Evolutionary conservation across 2,329 filamentous ascomycete genomes (phyloP).

Genomic region (Trichoderma sp.): DNA sequence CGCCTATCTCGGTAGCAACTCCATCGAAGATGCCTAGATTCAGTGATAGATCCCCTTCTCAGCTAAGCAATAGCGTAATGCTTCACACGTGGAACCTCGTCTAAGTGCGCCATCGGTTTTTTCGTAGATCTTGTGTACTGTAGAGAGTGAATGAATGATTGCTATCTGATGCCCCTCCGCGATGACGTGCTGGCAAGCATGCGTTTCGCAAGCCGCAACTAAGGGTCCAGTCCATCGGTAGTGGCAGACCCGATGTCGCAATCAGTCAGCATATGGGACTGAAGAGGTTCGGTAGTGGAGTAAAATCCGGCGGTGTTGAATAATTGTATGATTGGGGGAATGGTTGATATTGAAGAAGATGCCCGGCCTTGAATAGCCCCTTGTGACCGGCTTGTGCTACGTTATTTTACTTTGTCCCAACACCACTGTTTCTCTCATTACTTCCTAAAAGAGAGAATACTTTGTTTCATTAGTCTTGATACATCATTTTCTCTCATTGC

Average conservation of each 20-base stretch:
- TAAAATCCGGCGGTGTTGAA: not conserved
- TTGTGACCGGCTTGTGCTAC: not conserved
- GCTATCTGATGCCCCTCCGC: not conserved
- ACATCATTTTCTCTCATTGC: not conserved
- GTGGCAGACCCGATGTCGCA: conserved; percentile 18
- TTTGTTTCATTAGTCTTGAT: not conserved
- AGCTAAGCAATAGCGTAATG: not conserved
- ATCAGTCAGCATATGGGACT: not conserved
- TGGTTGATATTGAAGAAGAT: conserved; percentile 16
- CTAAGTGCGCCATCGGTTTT: not conserved
- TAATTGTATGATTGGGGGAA: not conserved
- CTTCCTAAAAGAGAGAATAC: not conserved
- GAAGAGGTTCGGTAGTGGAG: not conserved
- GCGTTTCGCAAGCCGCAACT: conserved; percentile 10
- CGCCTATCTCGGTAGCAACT: conserved; percentile 1
- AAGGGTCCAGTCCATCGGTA: conserved; percentile 1
- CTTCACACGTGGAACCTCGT: not conserved
- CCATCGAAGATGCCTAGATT: not conserved
- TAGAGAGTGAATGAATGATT: not conserved
- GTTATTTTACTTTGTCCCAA: not conserved
- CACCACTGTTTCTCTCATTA: not conserved
- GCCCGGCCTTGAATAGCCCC: not conserved
- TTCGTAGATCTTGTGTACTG: not conserved
- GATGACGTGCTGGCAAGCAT: conserved; percentile 23
- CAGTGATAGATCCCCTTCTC: not conserved